These are phyloP conservation scores for Diospyros lotus DNA, from an alignment of 148 eudicot species.

Conservation along the genomic window DNA sequence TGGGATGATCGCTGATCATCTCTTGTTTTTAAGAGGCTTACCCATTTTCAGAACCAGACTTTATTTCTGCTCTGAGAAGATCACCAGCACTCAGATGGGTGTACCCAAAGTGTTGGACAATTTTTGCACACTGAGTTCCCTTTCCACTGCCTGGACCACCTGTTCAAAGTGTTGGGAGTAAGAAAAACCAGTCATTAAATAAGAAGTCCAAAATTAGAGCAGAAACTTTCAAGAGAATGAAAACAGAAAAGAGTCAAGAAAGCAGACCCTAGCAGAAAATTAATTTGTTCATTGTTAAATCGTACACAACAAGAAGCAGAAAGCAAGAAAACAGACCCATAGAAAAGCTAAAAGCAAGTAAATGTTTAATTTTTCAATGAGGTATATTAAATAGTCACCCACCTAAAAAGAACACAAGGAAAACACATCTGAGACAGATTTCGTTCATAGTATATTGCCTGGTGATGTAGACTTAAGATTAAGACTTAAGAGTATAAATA, in stretches of 20 bases:
- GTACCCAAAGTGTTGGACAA: slow-evolving; percentile 50
- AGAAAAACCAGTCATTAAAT: not conserved
- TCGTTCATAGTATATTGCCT: too few relatives aligned
- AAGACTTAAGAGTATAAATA: not conserved
- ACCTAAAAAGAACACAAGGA: too few relatives aligned
- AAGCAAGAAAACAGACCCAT: not conserved
- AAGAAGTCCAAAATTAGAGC: not conserved
- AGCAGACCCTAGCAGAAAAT: too few relatives aligned
- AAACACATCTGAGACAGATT: too few relatives aligned
- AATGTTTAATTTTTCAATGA: too few relatives aligned
- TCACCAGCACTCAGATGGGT: slow-evolving; percentile 62
- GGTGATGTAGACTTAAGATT: too few relatives aligned
- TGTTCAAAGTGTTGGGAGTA: slow-evolving; percentile 21
- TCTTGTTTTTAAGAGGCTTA: slow-evolving; percentile 12
- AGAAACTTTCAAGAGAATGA: not conserved
- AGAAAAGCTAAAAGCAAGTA: too few relatives aligned
- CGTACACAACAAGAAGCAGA: not conserved
- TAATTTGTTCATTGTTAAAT: too few relatives aligned
- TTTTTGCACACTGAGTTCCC: slow-evolving; percentile 54
- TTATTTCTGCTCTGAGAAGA: slow-evolving; percentile 51
- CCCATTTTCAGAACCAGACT: slow-evolving; percentile 62
- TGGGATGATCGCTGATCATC: slow-evolving; percentile 1
- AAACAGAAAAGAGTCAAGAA: not conserved
- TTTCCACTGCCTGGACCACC: slow-evolving; percentile 68
- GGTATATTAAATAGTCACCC: too few relatives aligned